Evolutionary conservation across 176 grass and related monocot genomes (phyloP).

Genomic region (Oryza australiensis): DNA sequence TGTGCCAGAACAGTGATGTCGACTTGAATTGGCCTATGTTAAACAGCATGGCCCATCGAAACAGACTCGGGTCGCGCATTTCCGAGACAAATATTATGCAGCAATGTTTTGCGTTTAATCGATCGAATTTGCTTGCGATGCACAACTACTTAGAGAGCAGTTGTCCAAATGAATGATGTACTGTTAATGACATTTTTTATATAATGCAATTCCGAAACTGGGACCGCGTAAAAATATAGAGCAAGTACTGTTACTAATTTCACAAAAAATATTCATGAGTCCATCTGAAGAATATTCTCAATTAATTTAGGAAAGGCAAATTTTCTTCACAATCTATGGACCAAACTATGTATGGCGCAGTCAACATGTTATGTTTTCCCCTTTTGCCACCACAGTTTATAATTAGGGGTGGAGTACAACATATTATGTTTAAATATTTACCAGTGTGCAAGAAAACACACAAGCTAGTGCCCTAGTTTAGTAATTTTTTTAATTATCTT

Average conservation of each 20-base stretch:
- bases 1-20: background rate
- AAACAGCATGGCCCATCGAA: conserved; percentile 20
- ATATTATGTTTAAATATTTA: conserved; percentile 2
- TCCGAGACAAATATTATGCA: conserved; percentile 17
- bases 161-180: background rate
- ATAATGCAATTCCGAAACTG: background rate
- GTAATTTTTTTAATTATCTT: background rate
- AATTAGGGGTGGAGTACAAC: background rate
- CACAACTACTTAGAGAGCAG: background rate
- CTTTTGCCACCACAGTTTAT: background rate
- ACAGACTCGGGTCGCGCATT: background rate
- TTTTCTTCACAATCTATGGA: background rate
- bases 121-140: background rate
- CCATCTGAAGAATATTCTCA: background rate
- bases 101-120: background rate
- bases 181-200: background rate
- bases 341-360: background rate
- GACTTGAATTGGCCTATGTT: background rate
- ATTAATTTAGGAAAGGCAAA: background rate
- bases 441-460: background rate
- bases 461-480: background rate
- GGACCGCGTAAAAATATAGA: background rate
- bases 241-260: background rate
- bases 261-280: background rate
- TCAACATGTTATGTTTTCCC: background rate